These are phyloP conservation scores for Ascochyta pisi DNA, from an alignment of 2,329 filamentous ascomycete species.

Conservation along the genomic window DNA sequence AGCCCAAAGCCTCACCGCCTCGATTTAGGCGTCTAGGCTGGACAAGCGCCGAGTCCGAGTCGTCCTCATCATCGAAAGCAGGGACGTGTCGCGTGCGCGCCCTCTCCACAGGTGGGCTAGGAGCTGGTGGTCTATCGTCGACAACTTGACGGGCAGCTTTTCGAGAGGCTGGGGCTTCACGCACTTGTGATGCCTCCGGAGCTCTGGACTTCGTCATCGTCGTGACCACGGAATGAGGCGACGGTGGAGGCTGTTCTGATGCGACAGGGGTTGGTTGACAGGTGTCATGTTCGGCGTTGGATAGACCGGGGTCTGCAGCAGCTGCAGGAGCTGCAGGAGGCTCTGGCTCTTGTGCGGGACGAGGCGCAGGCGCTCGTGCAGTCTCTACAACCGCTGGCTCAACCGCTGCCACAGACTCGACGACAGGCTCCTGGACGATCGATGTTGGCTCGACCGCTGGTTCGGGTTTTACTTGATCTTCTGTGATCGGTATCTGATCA, in stretches of 20 bases:
- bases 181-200: slow-evolving; percentile 22
- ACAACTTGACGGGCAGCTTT: slow-evolving; percentile 30
- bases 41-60: slow-evolving; percentile 42
- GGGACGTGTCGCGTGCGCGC: slow-evolving; percentile 37
- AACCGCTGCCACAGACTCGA: slow-evolving; percentile 7
- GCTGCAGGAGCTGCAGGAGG: slow-evolving; percentile 16
- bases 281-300: slow-evolving; percentile 19
- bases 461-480: slow-evolving; percentile 9
- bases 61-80: slow-evolving; percentile 45
- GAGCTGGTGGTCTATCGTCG: slow-evolving; percentile 46
- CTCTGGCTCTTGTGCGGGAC: slow-evolving; percentile 20
- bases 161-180: slow-evolving; percentile 39
- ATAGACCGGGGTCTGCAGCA: slow-evolving; percentile 14
- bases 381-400: slow-evolving; percentile 16
- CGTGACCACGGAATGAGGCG: slow-evolving; percentile 31
- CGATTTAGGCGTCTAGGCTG: slow-evolving; percentile 34
- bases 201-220: slow-evolving; percentile 29
- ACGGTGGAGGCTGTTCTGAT: slow-evolving; percentile 23
- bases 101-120: slow-evolving; percentile 43
- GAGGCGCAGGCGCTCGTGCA: slow-evolving; percentile 16
- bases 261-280: slow-evolving; percentile 26
- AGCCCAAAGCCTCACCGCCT: slow-evolving; percentile 36
- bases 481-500: slow-evolving; percentile 6
- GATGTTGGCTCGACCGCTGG: slow-evolving; percentile 14
- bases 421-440: slow-evolving; percentile 14